phyloP scores from a whole-genome alignment of 352 stramenopile genomes.

The Globisporangium parvum region DNA sequence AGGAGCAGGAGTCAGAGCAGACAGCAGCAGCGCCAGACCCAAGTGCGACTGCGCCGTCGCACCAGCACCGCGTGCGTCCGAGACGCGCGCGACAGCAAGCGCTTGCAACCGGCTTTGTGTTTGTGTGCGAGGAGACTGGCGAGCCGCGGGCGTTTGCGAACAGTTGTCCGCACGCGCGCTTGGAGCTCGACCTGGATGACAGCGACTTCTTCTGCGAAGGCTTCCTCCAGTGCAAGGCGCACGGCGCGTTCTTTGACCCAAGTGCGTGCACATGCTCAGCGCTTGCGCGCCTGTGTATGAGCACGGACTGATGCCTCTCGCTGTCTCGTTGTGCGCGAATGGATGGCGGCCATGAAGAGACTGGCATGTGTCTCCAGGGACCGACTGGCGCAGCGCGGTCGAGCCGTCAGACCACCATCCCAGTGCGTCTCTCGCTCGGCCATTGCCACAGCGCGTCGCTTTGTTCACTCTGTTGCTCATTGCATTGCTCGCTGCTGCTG shows the following conservation, averaged over 20 bases:
- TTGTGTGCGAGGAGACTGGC: constrained; percentile 36
- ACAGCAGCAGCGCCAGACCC: no score
- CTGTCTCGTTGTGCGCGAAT: no score
- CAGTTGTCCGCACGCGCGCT: constrained; percentile 56
- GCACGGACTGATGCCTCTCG: no score
- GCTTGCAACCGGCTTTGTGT: constrained; percentile 55
- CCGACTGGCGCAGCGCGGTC: constrained; percentile 26
- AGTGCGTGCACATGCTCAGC: no score
- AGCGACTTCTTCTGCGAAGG: constrained; percentile 77
- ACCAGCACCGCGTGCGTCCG: constrained; percentile 24
- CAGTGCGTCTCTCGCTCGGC: no score
- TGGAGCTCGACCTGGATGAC: constrained; percentile 78
- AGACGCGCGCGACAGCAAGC: constrained; percentile 15
- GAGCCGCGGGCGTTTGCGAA: constrained; percentile 56
- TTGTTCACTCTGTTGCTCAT: constrained; percentile 4
- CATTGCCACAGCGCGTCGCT: no score
- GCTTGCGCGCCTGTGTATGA: no score
- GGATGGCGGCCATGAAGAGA: no score
- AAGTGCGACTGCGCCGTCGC: no score
- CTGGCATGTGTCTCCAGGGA: constrained; percentile 58
- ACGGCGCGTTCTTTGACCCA: constrained; percentile 78
- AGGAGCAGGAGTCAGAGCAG: no score
- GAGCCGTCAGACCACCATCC: constrained; percentile 19
- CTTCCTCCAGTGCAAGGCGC: constrained; percentile 77
- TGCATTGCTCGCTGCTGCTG: background rate